These are phyloP conservation scores for Fraxinus sp. DNA, from an alignment of 305 asterid species.

Conservation along the genomic window DNA sequence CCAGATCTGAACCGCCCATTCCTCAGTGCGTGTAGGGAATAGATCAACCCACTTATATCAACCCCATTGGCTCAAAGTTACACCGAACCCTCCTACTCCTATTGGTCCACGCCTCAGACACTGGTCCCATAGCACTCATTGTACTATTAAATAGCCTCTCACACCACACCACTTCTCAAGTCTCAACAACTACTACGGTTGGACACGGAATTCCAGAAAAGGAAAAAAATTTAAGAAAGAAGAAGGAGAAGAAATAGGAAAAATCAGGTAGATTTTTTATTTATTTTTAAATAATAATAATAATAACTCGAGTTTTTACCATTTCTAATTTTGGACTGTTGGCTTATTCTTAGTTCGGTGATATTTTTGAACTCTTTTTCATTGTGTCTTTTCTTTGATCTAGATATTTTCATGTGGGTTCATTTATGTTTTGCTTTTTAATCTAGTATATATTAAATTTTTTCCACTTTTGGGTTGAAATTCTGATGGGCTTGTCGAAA, in stretches of 20 bases:
- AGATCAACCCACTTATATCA: conserved; percentile 38
- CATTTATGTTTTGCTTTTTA: neutral
- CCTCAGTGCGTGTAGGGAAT: conserved; percentile 35
- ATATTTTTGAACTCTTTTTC: conserved; percentile 12
- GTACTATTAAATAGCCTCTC: neutral
- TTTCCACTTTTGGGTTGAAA: neutral
- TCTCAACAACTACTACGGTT: neutral
- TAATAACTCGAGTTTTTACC: neutral
- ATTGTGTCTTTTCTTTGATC: neutral
- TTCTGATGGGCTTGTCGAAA: neutral
- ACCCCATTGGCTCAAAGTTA: conserved; percentile 35
- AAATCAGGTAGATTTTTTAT: neutral
- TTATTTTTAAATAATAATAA: neutral
- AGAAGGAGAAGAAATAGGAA: neutral
- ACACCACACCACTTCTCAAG: too few relatives aligned
- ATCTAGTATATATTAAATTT: neutral
- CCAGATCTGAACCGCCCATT: conserved; percentile 22
- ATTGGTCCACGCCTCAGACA: conserved; percentile 49
- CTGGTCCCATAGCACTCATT: conserved; percentile 21
- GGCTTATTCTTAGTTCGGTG: neutral
- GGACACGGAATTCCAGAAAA: neutral
- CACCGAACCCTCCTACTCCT: conserved; percentile 50
- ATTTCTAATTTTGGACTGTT: neutral
- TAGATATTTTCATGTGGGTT: neutral
- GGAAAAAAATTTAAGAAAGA: neutral